Evolutionary conservation across 768 basidiomycete species (phyloP).

Genomic region (Tricholoma matsutake): DNA sequence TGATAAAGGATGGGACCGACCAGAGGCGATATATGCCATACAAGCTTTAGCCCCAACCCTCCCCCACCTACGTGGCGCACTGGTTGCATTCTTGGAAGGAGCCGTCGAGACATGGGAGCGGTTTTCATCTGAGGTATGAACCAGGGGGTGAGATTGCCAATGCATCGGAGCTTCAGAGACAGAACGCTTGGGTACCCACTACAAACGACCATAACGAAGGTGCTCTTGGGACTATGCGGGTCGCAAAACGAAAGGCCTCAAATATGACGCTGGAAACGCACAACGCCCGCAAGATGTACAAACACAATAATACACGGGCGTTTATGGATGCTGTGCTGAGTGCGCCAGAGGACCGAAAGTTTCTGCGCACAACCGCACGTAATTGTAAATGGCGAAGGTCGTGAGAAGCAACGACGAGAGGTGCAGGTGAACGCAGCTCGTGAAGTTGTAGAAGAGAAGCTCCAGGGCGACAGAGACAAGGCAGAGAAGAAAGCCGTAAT

Average conservation of each 20-base stretch:
- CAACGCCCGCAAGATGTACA: slow-evolving; percentile 24
- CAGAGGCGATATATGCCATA: slow-evolving; percentile 17
- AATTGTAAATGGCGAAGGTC: neutral
- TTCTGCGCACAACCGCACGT: neutral
- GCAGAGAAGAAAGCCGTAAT: neutral
- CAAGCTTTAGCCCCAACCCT: slow-evolving; percentile 9
- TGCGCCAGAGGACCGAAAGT: neutral
- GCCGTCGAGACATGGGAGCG: slow-evolving; percentile 24
- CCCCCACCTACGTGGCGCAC: slow-evolving; percentile 13
- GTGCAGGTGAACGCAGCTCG: neutral
- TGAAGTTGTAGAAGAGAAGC: neutral
- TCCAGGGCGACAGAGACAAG: neutral
- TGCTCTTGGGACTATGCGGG: slow-evolving; percentile 20
- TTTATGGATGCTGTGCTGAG: slow-evolving; percentile 20
- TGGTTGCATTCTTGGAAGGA: slow-evolving; percentile 24
- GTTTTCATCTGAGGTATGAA: slow-evolving; percentile 27
- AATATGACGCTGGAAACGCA: slow-evolving; percentile 15
- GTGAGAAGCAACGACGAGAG: neutral
- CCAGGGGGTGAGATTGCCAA: slow-evolving; percentile 25
- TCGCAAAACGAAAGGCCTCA: slow-evolving; percentile 12
- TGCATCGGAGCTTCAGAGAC: slow-evolving; percentile 15
- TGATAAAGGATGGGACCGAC: slow-evolving; percentile 22
- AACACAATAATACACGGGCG: slow-evolving; percentile 20
- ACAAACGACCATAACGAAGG: slow-evolving; percentile 31
- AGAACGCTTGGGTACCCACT: slow-evolving; percentile 24